Base-by-base conservation (phyloP, 75 land plant genomes). In the Isoetes taiwanensis region DNA sequence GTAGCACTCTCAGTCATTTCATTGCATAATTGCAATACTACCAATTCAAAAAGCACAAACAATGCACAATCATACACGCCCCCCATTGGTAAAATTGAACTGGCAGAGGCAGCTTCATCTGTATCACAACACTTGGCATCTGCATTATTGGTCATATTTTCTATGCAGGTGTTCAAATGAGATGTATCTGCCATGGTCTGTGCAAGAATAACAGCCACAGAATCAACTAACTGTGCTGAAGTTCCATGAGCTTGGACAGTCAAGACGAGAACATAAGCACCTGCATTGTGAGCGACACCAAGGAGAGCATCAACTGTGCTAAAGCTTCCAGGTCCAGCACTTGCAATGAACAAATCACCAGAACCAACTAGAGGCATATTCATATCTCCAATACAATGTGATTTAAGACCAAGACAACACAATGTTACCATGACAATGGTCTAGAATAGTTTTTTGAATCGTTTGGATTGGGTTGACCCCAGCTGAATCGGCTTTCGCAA, bases 311-410 rank as follows among this genome's bases (percentile, higher is more conserved):
- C 77, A 3, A 88, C 95, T 52, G 84, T 86, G 66, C 78, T 56
- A 76, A 90, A 90, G 12, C 77, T 72, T 21, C 96, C 96, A 9
- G 96, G 96, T 20, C 96, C 96, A 19, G 96, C 96, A 48, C 94
- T 86, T 35, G 77, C 79, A 37, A 86, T 52, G 62, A 90, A 76
- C 58, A 90, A 81, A 66, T 90, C 96, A 8, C 33, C 38, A 26
- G 70, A 11, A 54, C 65, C 34, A 56, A 78, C 64, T 11, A 76
- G 77, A 0, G 96, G 96, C 2, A 84, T 60, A 33, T 77, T 78
- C 75, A 90, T 74, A 65, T 90, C 87, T 27, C 77, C 80, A 28
- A 90, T 77, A 55, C 72, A 70, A 71, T 73, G 76, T 43, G 78
- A 62, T 0, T 64, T 35, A 57, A 90, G 76, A 52, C 96, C 96